Evolutionary conservation across 345 rosid species (phyloP), one percentile per base, ranked within the genome.

Genomic region (Rhizophora apiculata): DNA sequence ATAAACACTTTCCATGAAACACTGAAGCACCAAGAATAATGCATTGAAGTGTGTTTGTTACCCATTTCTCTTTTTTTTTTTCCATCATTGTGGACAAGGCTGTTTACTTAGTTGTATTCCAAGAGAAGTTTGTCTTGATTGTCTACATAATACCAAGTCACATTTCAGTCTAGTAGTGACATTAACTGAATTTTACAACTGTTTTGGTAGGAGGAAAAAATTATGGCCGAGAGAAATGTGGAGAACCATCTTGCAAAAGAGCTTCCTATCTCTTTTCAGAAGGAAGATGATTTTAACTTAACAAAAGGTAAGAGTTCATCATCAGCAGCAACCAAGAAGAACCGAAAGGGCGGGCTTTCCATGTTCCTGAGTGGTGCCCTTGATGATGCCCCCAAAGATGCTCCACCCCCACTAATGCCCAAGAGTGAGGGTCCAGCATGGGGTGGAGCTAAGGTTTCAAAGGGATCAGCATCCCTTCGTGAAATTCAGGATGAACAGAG

Each of bases 341-440:
- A 85, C 66, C 85, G 88, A 74, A 92, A 86, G 78, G 99, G 99
- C 55, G 99, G 96, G 34, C 99, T 95, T 69, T 92, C 99, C 8
- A 82, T 95, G 98, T 95, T 95, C 77, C 72, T 95, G 81, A 95
- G 92, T 64, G 98, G 97, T 77, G 96, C 98, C 71, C 99, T 95
- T 67, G 99, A 95, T 62, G 91, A 90, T 43, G 20, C 68, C 57
- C 87, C 96, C 7, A 84, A 81, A 80, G 81, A 73, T 2, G 68
- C 60, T 69, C 82, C 84, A 3, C 83, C 89, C 37, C 90, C 91
- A 5, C 86, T 82, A 62, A 78, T 82, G 64, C 92, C 97, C 2
- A 87, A 75, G 82, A 81, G 65, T 53, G 96, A 87, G 81, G 98
- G 96, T 62, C 99, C 96, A 65, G 99, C 82, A 8, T 95, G 99